phyloP scores from a whole-genome alignment of 805 yeast species.

The Yarrowia deformans region DNA sequence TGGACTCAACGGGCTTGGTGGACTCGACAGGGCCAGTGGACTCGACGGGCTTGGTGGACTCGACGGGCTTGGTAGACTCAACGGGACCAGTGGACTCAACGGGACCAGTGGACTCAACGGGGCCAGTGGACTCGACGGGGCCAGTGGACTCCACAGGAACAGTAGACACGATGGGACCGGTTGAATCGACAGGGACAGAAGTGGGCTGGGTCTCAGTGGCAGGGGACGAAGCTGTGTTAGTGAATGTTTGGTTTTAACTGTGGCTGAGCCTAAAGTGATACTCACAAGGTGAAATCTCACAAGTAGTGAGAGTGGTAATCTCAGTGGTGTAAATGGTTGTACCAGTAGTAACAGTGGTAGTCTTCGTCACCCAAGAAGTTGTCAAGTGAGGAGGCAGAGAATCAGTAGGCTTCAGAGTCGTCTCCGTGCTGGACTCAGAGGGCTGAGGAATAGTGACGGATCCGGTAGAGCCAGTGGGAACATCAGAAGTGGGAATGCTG shows the following conservation, averaged over 20 bases:
- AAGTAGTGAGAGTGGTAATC: conserved; percentile 9
- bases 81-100: not conserved
- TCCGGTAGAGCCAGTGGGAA: not conserved
- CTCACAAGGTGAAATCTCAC: conserved; percentile 15
- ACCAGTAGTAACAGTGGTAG: not conserved
- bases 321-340: conserved; percentile 10
- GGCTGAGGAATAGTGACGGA: not conserved
- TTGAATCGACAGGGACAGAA: too few species aligned
- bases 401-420: not conserved
- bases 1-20: not conserved
- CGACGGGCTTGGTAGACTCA: not conserved
- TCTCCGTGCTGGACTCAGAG: not conserved
- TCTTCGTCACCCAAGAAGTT: conserved; percentile 13
- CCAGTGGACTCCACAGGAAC: too few species aligned
- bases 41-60: too few species aligned
- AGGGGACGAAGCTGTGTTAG: conserved; percentile 15
- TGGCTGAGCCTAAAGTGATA: too few species aligned
- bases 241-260: too few species aligned
- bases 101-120: too few species aligned
- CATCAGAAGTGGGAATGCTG: not conserved
- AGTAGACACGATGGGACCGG: too few species aligned
- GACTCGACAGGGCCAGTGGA: too few species aligned
- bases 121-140: too few species aligned
- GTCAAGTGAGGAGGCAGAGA: conserved; percentile 13
- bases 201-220: not conserved